These are phyloP conservation scores for Fragaria ananassa DNA, from an alignment of 306 rosid species.

Conservation along the genomic window DNA sequence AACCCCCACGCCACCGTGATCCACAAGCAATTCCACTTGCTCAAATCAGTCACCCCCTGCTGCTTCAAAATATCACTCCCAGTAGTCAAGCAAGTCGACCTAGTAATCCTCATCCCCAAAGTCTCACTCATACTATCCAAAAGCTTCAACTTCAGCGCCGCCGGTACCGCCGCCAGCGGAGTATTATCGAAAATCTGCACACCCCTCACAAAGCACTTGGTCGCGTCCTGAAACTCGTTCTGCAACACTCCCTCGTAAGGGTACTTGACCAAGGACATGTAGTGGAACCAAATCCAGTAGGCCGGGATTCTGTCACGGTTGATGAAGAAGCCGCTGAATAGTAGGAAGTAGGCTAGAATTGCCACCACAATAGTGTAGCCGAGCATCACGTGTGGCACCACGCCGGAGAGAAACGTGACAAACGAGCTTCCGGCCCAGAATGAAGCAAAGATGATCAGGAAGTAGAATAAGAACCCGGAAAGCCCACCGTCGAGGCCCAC, in stretches of 20 bases:
- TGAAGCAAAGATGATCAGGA: conserved; percentile 57
- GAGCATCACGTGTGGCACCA: conserved; percentile 90
- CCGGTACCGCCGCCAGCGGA: conserved; percentile 52
- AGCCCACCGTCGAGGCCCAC: conserved; percentile 88
- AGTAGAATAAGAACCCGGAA: conserved; percentile 60
- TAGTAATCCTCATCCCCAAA: conserved; percentile 52
- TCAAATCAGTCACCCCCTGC: conserved; percentile 64
- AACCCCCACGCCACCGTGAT: conserved; percentile 92
- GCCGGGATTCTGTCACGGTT: conserved; percentile 68
- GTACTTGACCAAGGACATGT: conserved; percentile 72
- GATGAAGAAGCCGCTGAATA: conserved; percentile 93
- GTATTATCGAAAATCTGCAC: conserved; percentile 80
- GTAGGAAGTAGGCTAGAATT: conserved; percentile 73
- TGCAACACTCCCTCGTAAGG: conserved; percentile 79
- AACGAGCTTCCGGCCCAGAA: conserved; percentile 96
- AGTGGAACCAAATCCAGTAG: conserved; percentile 97
- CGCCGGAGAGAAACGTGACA: conserved; percentile 81
- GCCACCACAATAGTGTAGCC: conserved; percentile 92
- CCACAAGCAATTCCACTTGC: conserved; percentile 83
- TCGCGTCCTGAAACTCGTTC: conserved; percentile 57
- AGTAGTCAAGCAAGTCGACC: conserved; percentile 74
- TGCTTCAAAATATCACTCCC: conserved; percentile 67
- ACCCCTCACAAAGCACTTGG: conserved; percentile 72
- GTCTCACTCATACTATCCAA: conserved; percentile 62
- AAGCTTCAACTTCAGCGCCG: conserved; percentile 48